A percentile compares a stretch with the other conserved stretches of the same genome.
Evolutionary conservation across 2,329 filamentous ascomycete genomes (phyloP).

Genomic region (Pestalotiopsis sp.): DNA sequence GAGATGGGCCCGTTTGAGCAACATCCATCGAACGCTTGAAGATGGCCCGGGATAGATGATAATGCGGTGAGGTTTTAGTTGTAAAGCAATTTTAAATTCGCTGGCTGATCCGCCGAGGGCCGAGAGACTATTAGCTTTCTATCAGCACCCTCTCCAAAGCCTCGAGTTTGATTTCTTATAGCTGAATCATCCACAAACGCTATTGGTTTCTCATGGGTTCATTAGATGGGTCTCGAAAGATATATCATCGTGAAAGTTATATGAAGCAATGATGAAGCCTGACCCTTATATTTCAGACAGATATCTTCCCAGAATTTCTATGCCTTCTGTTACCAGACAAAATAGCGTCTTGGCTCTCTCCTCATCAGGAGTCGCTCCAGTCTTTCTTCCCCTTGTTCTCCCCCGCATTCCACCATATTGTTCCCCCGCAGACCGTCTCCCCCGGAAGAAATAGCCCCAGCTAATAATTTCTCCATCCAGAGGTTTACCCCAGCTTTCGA

Average conservation of each 20-base stretch:
- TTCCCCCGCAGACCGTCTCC: constrained; percentile 2
- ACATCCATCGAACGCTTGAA: no score
- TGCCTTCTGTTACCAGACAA: no score
- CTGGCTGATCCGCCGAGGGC: constrained; percentile 2
- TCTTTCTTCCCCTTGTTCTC: neutral
- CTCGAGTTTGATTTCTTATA: neutral
- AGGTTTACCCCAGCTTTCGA: constrained; percentile 4
- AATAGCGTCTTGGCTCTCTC: no score
- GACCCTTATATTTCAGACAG: no score
- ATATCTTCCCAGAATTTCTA: no score
- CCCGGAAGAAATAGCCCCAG: constrained; percentile 5
- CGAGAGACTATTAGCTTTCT: neutral
- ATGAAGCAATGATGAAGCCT: neutral
- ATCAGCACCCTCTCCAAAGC: neutral
- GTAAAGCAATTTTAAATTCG: neutral
- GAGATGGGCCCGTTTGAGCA: neutral
- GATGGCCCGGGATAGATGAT: neutral
- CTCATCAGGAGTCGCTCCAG: neutral
- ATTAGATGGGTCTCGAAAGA: no score
- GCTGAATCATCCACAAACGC: neutral
- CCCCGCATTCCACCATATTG: neutral
- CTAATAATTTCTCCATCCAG: constrained; percentile 12
- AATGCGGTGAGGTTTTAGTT: neutral
- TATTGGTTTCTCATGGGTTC: neutral
- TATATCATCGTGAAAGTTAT: neutral